Evolutionary conservation across 495 filamentous ascomycete genomes (phyloP).

Genomic region (Xylaria cubensis): DNA sequence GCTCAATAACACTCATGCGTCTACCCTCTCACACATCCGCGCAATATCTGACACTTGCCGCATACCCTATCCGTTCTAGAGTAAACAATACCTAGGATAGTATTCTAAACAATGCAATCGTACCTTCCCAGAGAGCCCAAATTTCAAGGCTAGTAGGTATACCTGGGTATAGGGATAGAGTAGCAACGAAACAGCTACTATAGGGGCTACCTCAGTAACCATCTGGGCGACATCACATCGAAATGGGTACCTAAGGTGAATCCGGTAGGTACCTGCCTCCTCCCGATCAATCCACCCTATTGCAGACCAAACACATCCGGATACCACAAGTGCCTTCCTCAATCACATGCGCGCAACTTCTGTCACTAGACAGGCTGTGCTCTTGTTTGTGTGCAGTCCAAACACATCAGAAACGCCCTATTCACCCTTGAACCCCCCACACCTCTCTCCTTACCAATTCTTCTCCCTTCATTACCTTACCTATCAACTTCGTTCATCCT

Average conservation of each 20-base stretch:
- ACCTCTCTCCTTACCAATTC: neutral
- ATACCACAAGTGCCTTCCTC: slow-evolving; percentile 12
- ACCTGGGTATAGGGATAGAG: neutral
- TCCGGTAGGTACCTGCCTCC: slow-evolving; percentile 4
- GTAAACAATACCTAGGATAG: neutral
- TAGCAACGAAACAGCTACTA: neutral
- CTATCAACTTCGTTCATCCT: neutral
- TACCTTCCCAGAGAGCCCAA: neutral
- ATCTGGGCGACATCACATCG: neutral
- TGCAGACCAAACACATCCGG: neutral
- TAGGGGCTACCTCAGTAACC: neutral
- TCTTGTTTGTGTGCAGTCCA: slow-evolving; percentile 11
- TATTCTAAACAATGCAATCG: neutral
- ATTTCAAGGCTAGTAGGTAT: neutral
- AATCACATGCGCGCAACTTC: slow-evolving; percentile 3
- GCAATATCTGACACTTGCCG: neutral
- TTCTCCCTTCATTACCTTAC: neutral
- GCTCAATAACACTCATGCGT: neutral
- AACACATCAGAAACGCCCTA: slow-evolving; percentile 16
- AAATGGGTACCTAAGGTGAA: neutral
- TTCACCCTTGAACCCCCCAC: neutral
- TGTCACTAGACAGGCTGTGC: neutral
- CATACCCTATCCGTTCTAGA: neutral
- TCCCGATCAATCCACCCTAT: neutral
- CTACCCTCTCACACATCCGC: neutral